Percentiles rank a stretch among this genome's conserved stretches.
Evolutionary conservation across 169 alveolate species (phyloP).

Genomic region (Plasmodium gonderi): DNA sequence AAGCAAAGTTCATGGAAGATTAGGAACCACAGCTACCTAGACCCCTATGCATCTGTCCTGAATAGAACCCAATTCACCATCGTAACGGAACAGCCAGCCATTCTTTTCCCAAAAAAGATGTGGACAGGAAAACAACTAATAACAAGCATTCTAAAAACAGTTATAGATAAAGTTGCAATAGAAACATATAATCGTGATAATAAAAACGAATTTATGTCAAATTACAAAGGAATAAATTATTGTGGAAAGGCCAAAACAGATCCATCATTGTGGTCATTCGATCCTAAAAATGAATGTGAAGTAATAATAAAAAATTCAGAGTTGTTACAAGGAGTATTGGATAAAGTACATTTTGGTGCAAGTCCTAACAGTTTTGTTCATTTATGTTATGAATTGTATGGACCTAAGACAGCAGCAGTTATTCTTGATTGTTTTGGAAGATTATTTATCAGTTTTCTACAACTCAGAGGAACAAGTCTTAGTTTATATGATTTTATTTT

Average conservation of each 20-base stretch:
- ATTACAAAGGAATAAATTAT: conserved; percentile 83
- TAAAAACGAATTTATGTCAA: conserved; percentile 76
- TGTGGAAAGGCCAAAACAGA: conserved; percentile 88
- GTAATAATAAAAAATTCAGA: conserved; percentile 91
- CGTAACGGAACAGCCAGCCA: conserved; percentile 92
- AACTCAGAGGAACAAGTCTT: conserved; percentile 95
- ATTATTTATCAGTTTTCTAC: conserved; percentile 92
- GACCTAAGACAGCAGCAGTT: conserved; percentile 94
- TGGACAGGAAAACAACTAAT: conserved; percentile 98
- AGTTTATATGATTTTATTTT: conserved; percentile 94
- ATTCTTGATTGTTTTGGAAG: conserved; percentile 93
- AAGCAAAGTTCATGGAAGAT: not conserved
- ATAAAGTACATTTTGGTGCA: conserved; percentile 97
- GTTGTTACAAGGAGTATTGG: conserved; percentile 96
- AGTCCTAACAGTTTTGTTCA: conserved; percentile 96
- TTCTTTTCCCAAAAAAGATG: conserved; percentile 91
- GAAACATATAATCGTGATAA: conserved; percentile 68
- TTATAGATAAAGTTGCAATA: conserved; percentile 84
- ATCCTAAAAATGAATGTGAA: conserved; percentile 83
- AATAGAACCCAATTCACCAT: conserved; percentile 19
- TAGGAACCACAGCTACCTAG: conserved; percentile 35
- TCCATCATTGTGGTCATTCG: conserved; percentile 92
- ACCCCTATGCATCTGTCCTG: conserved; percentile 38
- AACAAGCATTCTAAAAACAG: conserved; percentile 84
- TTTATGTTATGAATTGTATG: conserved; percentile 94